Base-by-base conservation (phyloP, 352 stramenopile genomes). In the Pseudoperonospora humuli region DNA sequence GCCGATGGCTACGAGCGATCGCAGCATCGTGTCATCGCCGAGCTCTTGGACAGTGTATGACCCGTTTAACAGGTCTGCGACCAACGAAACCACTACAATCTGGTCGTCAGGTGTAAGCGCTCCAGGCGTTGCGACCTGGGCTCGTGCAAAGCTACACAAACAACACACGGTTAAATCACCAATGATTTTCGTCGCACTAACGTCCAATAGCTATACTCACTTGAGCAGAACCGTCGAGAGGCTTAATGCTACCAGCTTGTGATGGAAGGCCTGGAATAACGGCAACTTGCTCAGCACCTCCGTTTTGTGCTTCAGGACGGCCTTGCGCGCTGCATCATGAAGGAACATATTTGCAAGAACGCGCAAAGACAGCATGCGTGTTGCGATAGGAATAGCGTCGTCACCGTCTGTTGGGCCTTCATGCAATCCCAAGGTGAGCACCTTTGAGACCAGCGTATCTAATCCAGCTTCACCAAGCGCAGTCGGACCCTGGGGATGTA, bases 401-500 rank as follows among this genome's bases (percentile, higher is more conserved):
- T 57, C 20, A 34, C 39, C 50, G n/a, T 54, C 37, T 1, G 25
- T 44, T 3, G 58, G 32, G 7, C 37, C 60, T 39, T 29, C n/a
- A 14, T 70, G 50, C 14, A 70, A 32, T 28, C 64, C 68, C 15
- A 85, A 64, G 3, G 40, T 44, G 13, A 91, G 29, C 11, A 69
- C 51, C 33, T 64, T 52, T 0, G 45, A 58, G 6, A 67, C 56
- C 8, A 89, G 14, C 6, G 50, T 41, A 15, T 70, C 49, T 7
- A 84, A 40, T 1, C 54, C 47, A 21, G 53, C 39, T 26, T 63
- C 45, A 20, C 70, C 59, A 3, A 91, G 26, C 18, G 67, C 48
- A 7, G 15, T 37, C 3, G 70, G 57, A 0, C 79, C 88, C 52
- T 96, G 76, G 0, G 92, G 90, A 54, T 98, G 93, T 5, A 94